These are phyloP conservation scores for Pythium sukuiense DNA, from an alignment of 352 stramenopile species.

Conservation along the genomic window DNA sequence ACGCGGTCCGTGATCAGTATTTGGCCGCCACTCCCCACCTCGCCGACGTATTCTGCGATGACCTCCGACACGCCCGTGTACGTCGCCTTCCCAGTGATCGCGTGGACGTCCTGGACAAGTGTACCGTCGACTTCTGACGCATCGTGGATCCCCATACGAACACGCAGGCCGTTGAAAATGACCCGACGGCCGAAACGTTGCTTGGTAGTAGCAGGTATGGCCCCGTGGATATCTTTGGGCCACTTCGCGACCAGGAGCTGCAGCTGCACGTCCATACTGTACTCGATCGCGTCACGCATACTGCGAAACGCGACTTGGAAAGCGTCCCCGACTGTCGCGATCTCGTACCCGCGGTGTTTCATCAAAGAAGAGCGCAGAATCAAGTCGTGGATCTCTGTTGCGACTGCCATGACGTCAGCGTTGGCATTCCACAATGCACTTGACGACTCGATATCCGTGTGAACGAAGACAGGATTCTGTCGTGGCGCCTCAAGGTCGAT, in stretches of 20 bases:
- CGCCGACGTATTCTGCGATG: conserved; percentile 6
- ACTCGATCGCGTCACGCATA: conserved; percentile 54
- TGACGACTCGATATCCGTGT: conserved; percentile 27
- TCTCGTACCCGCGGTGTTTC: conserved; percentile 67
- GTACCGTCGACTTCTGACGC: conserved; percentile 4
- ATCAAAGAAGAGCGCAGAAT: conserved; percentile 31
- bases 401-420: conserved; percentile 33
- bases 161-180: conserved; percentile 29
- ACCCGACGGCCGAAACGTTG: background rate
- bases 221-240: conserved; percentile 54
- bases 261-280: conserved; percentile 21
- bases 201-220: conserved; percentile 37
- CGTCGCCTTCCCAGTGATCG: conserved; percentile 21
- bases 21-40: background rate
- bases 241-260: conserved; percentile 29
- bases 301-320: conserved; percentile 76
- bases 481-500: background rate
- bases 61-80: background rate
- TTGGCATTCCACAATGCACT: conserved; percentile 21
- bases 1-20: conserved; percentile 27
- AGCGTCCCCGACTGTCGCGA: conserved; percentile 66
- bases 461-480: conserved; percentile 37
- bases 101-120: conserved; percentile 21
- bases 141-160: conserved; percentile 35
- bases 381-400: conserved; percentile 35